A percentile compares a stretch with the other conserved stretches of the same genome.
Conservation (phyloP, 441 rosid genomes). For the Francoa sonchifolia region DNA sequence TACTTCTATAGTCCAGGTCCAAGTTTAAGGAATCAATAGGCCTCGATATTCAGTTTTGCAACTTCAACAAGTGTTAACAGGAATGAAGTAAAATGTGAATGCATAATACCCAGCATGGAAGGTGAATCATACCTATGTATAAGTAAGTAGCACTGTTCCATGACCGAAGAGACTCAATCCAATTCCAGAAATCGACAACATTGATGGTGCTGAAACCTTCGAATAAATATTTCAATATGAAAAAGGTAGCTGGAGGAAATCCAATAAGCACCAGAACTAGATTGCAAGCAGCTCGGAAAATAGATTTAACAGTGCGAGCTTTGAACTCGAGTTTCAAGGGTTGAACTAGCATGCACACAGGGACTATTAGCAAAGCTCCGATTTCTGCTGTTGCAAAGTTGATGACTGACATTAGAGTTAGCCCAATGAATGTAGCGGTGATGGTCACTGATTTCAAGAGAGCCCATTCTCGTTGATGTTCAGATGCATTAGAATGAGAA, state of each 20-base stretch:
- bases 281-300: constrained; percentile 35
- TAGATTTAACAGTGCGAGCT: constrained; percentile 24
- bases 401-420: constrained; percentile 75
- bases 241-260: constrained; percentile 56
- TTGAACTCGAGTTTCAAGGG: constrained; percentile 49
- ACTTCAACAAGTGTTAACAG: neutral
- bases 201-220: constrained; percentile 28
- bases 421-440: constrained; percentile 61
- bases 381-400: constrained; percentile 91
- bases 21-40: too few species aligned
- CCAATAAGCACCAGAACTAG: constrained; percentile 30
- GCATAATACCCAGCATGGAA: constrained; percentile 81
- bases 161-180: constrained; percentile 75
- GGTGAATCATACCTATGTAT: constrained; percentile 42
- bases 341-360: constrained; percentile 56
- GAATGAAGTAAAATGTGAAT: constrained; percentile 22
- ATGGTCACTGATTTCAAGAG: constrained; percentile 70
- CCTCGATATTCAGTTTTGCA: neutral
- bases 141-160: constrained; percentile 95
- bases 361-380: constrained; percentile 71
- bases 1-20: too few species aligned
- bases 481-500: constrained; percentile 14
- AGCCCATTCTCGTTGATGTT: constrained; percentile 35
- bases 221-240: constrained; percentile 27
- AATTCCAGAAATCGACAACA: constrained; percentile 63